Base-by-base conservation (phyloP, 2,329 filamentous ascomycete genomes). In the Calycina herbarum region DNA sequence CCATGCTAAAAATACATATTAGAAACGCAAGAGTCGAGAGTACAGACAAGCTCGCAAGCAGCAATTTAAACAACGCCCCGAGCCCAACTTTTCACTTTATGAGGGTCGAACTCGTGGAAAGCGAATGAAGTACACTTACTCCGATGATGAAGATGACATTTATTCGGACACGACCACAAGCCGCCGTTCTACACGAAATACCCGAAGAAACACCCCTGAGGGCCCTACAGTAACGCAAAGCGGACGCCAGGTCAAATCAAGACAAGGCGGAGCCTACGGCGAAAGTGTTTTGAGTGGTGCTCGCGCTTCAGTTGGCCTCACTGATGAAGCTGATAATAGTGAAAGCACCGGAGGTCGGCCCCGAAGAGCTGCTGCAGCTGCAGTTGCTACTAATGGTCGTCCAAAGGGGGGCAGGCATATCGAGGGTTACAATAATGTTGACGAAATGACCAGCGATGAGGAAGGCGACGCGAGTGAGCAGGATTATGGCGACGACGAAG, bases 91-190 rank as follows among this genome's bases (percentile, higher is more conserved):
- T 76, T 97, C 94, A 0, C 82, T 96, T 65, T 99, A 99, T 77
- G 95, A 99, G 80, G 95, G 95, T 60, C 92, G 95, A 62, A 99
- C 96, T 5, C 88, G 95, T 66, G 95, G 95, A 64, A 98, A 99
- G 82, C 91, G 94, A 67, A 91, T 96, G 80, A 96, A 94, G 78
- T 99, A 99, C 76, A 99, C 93, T 0, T 99, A 92, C 75, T 96
- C 93, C 0, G 94, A 97, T 62, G 92, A 96, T 29, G 92, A 96
- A 71, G 89, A 77, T n/a, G 73, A 89, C 42, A 87, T 89, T 17
- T 85, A 82, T 64, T 86, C 86, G n/a, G 86, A 89, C 74, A 85
- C 89, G 72, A 84, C 85, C 10, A 76, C 75, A 5, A 78, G 79
- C 77, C 76, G 94, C 82, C 86, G 89, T 6, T 92, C 92, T 13